phyloP scores from a whole-genome alignment of 768 basidiomycete genomes.

The Mrakia frigida region DNA sequence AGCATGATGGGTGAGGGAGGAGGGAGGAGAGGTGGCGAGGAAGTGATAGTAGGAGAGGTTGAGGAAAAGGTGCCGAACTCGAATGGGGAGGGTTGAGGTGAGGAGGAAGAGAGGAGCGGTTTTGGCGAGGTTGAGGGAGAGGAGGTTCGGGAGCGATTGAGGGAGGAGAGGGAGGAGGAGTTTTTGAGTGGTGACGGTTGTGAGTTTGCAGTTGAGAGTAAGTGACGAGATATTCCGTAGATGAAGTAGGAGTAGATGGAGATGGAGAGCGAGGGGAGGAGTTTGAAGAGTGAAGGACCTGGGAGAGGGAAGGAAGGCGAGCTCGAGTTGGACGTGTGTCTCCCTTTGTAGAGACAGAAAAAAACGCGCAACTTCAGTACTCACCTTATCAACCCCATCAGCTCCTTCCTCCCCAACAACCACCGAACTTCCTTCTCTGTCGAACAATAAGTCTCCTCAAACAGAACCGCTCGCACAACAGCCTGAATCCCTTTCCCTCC shows the following conservation, averaged over 20 bases:
- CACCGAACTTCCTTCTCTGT: constrained; percentile 5
- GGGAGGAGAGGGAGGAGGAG: constrained; percentile 7
- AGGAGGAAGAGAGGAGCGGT: too few relatives aligned
- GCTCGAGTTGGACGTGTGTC: too few relatives aligned
- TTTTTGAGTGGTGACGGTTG: background rate
- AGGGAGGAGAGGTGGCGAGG: too few relatives aligned
- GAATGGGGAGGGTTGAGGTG: too few relatives aligned
- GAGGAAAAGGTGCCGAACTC: too few relatives aligned
- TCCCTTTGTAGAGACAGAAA: too few relatives aligned
- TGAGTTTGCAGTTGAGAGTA: constrained; percentile 8
- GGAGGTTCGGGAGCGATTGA: background rate
- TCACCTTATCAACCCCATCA: constrained; percentile 10
- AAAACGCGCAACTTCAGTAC: too few relatives aligned
- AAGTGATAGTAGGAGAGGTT: too few relatives aligned
- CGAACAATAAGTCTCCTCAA: background rate
- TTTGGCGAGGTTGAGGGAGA: too few relatives aligned
- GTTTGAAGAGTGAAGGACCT: constrained; percentile 7
- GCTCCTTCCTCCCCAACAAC: background rate
- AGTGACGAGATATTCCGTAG: background rate
- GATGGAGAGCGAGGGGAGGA: background rate
- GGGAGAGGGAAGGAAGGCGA: background rate
- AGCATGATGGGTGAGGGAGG: too few relatives aligned
- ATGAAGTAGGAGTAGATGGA: background rate
- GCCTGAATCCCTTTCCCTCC: constrained; percentile 3
- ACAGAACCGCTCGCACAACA: constrained; percentile 2